phyloP scores from a whole-genome alignment of 768 basidiomycete genomes.

The Kwoniella europaea region DNA sequence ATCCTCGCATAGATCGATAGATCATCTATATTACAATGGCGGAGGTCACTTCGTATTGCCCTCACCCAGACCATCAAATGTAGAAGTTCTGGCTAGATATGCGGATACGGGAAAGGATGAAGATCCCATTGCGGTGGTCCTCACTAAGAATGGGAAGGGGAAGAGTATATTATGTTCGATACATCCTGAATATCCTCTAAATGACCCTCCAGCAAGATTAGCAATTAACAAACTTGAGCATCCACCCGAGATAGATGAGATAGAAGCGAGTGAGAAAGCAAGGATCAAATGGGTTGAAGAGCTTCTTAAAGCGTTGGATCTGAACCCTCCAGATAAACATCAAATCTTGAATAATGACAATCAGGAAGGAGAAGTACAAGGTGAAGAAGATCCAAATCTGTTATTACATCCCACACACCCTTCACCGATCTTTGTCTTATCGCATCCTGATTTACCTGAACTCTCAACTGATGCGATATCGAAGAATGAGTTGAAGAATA shows the following conservation, averaged over 20 bases:
- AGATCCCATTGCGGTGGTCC: conserved; percentile 59
- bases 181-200: conserved; percentile 66
- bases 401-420: conserved; percentile 59
- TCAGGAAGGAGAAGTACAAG: conserved; percentile 7
- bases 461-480: conserved; percentile 57
- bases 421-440: conserved; percentile 69
- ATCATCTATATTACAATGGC: conserved; percentile 62
- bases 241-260: conserved; percentile 29
- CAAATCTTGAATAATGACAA: conserved; percentile 8
- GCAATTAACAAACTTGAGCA: conserved; percentile 38
- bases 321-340: conserved; percentile 61
- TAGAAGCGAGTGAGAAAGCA: conserved; percentile 47
- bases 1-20: conserved; percentile 26
- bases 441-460: conserved; percentile 60
- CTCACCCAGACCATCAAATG: conserved; percentile 24
- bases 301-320: conserved; percentile 59
- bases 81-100: conserved; percentile 60
- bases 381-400: conserved; percentile 41
- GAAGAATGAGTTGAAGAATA: conserved; percentile 44
- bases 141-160: conserved; percentile 62
- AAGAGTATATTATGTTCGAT: conserved; percentile 65
- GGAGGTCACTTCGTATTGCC: conserved; percentile 60
- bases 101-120: conserved; percentile 22
- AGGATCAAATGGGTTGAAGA: conserved; percentile 58
- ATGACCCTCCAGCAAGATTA: conserved; percentile 45